A percentile compares a stretch with the other conserved stretches of the same genome.
These are phyloP conservation scores for Lentinula sp. DNA, from an alignment of 768 basidiomycete species.

Conservation along the genomic window DNA sequence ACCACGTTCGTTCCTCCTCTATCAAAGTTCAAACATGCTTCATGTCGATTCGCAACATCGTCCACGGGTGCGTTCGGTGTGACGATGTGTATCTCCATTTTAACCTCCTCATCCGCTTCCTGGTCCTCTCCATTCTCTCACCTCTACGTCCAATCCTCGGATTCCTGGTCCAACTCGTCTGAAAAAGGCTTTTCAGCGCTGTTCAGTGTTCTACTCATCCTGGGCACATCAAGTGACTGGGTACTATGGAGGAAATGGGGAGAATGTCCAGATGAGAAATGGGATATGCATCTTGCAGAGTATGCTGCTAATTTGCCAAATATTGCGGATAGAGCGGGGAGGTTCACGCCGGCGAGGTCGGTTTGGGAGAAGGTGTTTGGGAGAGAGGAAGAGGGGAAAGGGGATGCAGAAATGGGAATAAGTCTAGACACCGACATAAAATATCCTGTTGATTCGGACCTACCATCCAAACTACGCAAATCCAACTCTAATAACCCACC, in stretches of 20 bases:
- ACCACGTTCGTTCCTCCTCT: constrained; percentile 21
- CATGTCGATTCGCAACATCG: constrained; percentile 45
- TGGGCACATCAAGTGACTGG: constrained; percentile 50
- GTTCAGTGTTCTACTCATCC: constrained; percentile 43
- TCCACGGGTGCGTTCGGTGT: constrained; percentile 55
- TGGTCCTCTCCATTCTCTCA: constrained; percentile 65
- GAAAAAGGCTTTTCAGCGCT: constrained; percentile 58
- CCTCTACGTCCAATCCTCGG: constrained; percentile 40
- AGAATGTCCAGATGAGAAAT: constrained; percentile 71
- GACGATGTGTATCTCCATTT: constrained; percentile 45
- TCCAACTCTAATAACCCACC: constrained; percentile 13
- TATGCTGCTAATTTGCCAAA: constrained; percentile 52
- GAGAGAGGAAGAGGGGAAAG: neutral
- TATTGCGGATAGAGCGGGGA: constrained; percentile 47
- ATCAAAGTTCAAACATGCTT: constrained; percentile 33
- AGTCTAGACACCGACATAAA: constrained; percentile 13
- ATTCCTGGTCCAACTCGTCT: constrained; percentile 42
- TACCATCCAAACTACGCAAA: constrained; percentile 6
- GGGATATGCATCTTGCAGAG: constrained; percentile 60
- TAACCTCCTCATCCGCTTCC: constrained; percentile 34
- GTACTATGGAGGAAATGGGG: constrained; percentile 48
- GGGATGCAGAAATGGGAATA: constrained; percentile 15
- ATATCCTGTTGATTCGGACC: constrained; percentile 3
- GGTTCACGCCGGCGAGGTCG: constrained; percentile 46
- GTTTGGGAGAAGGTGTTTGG: constrained; percentile 47